Base-by-base conservation (phyloP, 2,329 filamentous ascomycete species). In the Fusarium beomiforme region DNA sequence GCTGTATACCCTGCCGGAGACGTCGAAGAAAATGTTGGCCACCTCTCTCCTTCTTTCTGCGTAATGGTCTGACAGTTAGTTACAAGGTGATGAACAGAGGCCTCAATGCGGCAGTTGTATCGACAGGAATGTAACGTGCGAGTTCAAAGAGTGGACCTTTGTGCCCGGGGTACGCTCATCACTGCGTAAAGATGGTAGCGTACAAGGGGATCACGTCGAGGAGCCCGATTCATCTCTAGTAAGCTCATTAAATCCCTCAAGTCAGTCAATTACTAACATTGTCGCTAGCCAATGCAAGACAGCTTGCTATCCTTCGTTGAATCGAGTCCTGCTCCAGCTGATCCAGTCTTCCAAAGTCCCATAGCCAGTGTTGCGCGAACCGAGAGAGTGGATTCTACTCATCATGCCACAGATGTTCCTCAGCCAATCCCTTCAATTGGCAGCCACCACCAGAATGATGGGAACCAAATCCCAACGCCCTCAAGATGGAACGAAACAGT, bases 121-220 rank as follows among this genome's bases (percentile, higher is more conserved):
- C 29, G 67, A 47, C 8, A 70, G 67, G 21, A 61, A 61, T 39
- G 67, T 70, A 24, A 43, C 61, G 6, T 70, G 67, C 49, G 67
- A 70, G 24, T 70, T 70, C 55, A 70, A 70, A 23, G 67, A 70
- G 46, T 70, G 67, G 61, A 70, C 67, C 39, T 70, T 70, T 50
- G 67, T 70, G 8, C 36, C 67, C 1, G 67, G 62, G 4, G 26
- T 70, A 1, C 50, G 54, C 13, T 68, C 65, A 1, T 70, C 67
- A 6, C 23, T 55, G 5, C 31, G 41, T 11, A 44, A 61, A 23
- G 41, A 67, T 26, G 50, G 34, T 9, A 19, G 53, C 13, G 44
- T 31, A 7, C 59, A 23, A 7, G 36, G 54, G 19, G 53, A 66
- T 13, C 26, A 37, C 1, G 3, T 19, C 3, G 54, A 66, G 23